These are phyloP conservation scores for Saccharomycopsis sp. DNA, from an alignment of 805 yeast genomes.

Conservation along the genomic window DNA sequence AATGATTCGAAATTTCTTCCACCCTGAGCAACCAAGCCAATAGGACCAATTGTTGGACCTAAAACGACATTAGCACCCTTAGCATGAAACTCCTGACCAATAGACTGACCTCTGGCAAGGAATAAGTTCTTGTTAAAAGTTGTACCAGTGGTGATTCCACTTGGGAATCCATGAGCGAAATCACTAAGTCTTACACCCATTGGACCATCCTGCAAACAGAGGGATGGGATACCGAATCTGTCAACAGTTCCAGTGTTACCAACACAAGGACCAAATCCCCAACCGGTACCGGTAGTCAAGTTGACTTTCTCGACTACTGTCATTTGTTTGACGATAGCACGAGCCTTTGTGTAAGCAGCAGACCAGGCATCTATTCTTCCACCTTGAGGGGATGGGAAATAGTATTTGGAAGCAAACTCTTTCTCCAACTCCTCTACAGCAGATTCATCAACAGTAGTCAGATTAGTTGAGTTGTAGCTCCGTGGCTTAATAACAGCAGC, in stretches of 20 bases:
- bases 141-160: slow-evolving; percentile 52
- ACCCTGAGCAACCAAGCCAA: slow-evolving; percentile 55
- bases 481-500: background rate
- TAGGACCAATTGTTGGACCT: slow-evolving; percentile 56
- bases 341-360: slow-evolving; percentile 49
- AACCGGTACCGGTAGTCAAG: slow-evolving; percentile 57
- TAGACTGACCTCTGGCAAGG: slow-evolving; percentile 47
- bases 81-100: slow-evolving; percentile 47
- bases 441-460: background rate
- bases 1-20: slow-evolving; percentile 64
- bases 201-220: slow-evolving; percentile 60
- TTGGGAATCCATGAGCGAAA: slow-evolving; percentile 49
- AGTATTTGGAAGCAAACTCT: background rate
- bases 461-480: background rate
- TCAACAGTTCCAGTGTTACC: slow-evolving; percentile 58
- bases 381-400: slow-evolving; percentile 27
- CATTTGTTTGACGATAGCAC: slow-evolving; percentile 49
- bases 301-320: slow-evolving; percentile 54
- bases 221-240: slow-evolving; percentile 44
- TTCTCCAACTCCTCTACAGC: background rate
- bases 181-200: slow-evolving; percentile 55
- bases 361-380: slow-evolving; percentile 50
- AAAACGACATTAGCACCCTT: slow-evolving; percentile 52
- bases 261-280: slow-evolving; percentile 56
- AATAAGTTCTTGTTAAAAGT: slow-evolving; percentile 50